phyloP scores from a whole-genome alignment of 192 early-diverging fungal genomes.

The Oehlia diaphana region DNA sequence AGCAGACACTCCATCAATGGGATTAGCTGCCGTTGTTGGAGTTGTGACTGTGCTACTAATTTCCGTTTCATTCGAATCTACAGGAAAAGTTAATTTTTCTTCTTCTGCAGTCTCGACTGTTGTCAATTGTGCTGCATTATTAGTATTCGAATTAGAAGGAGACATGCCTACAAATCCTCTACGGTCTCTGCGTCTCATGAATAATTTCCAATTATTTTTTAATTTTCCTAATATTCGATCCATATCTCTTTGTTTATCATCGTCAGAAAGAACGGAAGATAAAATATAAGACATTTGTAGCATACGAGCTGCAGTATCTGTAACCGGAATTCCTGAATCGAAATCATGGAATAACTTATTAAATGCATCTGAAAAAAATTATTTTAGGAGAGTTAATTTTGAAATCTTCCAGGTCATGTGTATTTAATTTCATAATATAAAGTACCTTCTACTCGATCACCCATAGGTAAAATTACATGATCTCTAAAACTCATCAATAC shows the following conservation, averaged over 20 bases:
- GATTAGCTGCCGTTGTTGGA: background rate
- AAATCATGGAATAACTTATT: conserved; percentile 62
- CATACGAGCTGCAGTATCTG: conserved; percentile 67
- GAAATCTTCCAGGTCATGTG: background rate
- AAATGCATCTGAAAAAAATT: conserved; percentile 52
- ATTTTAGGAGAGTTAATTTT: background rate
- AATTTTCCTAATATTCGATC: conserved; percentile 52
- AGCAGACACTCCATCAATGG: background rate
- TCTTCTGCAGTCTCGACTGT: background rate
- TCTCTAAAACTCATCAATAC: conserved; percentile 67
- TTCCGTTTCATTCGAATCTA: background rate
- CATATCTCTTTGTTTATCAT: conserved; percentile 49
- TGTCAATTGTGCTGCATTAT: background rate
- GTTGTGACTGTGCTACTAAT: background rate
- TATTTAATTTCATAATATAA: background rate
- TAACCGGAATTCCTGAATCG: conserved; percentile 62
- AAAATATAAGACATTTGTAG: conserved; percentile 71
- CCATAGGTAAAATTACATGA: conserved; percentile 62
- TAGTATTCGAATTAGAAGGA: conserved; percentile 5
- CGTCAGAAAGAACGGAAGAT: conserved; percentile 50
- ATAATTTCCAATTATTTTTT: conserved; percentile 55
- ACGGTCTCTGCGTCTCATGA: conserved; percentile 54
- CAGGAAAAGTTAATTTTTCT: background rate
- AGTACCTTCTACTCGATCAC: conserved; percentile 62
- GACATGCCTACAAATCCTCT: conserved; percentile 53